Evolutionary conservation across 352 stramenopile species (phyloP), one percentile per base, ranked within the genome.

Genomic region (Pythium volutum): DNA sequence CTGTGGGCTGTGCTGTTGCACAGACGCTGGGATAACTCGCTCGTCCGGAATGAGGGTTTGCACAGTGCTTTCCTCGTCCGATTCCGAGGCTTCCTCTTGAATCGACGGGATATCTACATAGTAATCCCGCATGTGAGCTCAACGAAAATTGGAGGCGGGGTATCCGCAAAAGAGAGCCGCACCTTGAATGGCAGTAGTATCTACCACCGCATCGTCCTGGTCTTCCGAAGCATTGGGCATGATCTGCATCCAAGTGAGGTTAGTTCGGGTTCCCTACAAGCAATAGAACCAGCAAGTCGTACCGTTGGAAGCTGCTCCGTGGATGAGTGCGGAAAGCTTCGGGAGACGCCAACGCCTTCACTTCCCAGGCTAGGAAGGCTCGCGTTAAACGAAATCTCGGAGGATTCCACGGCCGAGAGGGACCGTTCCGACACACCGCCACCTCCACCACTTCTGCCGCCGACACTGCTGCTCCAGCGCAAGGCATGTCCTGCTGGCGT

Each of bases 301-400:
- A 66, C 59, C 45, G 23, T 12, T 46, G 45, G 60, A 11, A 53
- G 34, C 31, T 62, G 33, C 23, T 62, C 53, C 6, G 23, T 53
- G 18, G 60, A 58, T 16, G 60, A 61, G 11, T 15, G 8, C 8
- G 29, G 39, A n/a, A 53, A 57, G 39, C 53, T 56, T 14, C 23
- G 34, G 1, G 62, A 59, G 6, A 58, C 22, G 31, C 62, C 38
- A 27, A 38, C 52, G 15, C 51, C 43, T 23, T 77, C 74, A 22
- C 57, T 76, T 18, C 42, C 60, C 15, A 87, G 68, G 45, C 70
- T 87, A 0, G 69, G 70, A 47, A 89, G 71, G 38, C 66, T 61
- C 1, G 54, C 54, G 22, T 62, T 51, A 36, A 83, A 79, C 2
- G 77, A 87, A 34, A 86, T 59, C 15, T 83, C 71, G 0, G 77